Percentiles rank a stretch among this genome's conserved stretches.
Evolutionary conservation across 2,329 filamentous ascomycete species (phyloP).

Genomic region (Pezicula radicicola): DNA sequence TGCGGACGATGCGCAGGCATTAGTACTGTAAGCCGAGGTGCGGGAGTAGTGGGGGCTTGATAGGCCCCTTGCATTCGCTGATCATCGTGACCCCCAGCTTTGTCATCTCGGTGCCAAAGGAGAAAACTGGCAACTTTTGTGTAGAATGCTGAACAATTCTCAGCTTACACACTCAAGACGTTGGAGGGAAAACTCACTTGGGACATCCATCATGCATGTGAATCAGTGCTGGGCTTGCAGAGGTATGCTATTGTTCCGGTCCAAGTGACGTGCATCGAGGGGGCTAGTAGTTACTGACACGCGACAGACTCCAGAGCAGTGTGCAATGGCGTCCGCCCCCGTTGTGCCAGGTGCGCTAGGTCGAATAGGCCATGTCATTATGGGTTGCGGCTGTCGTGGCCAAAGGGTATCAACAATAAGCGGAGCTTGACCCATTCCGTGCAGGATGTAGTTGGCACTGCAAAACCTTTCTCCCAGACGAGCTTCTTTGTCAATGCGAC

Average conservation of each 20-base stretch:
- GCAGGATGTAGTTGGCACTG: slow-evolving; percentile 14
- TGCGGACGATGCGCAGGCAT: slow-evolving; percentile 7
- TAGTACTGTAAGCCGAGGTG: slow-evolving; percentile 4
- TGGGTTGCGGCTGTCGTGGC: slow-evolving; percentile 20
- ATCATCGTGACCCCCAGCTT: too few species aligned
- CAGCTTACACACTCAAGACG: slow-evolving; percentile 7
- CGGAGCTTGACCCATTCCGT: slow-evolving; percentile 17
- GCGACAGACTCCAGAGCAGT: slow-evolving; percentile 15
- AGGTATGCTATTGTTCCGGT: slow-evolving; percentile 18
- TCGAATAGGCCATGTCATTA: slow-evolving; percentile 17
- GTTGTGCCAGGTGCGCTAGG: slow-evolving; percentile 16
- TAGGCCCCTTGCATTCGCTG: too few species aligned
- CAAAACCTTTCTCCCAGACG: slow-evolving; percentile 14
- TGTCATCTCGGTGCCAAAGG: too few species aligned
- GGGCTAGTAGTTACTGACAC: slow-evolving; percentile 11
- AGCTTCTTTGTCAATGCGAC: slow-evolving; percentile 20
- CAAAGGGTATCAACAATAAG: slow-evolving; percentile 17
- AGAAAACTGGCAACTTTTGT: slow-evolving; percentile 10
- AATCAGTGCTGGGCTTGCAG: slow-evolving; percentile 19
- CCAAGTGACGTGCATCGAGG: not conserved
- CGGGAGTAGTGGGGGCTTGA: not conserved
- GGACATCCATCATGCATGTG: slow-evolving; percentile 11
- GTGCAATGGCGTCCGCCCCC: slow-evolving; percentile 13
- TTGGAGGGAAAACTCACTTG: not conserved
- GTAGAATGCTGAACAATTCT: slow-evolving; percentile 9